Evolutionary conservation across 1,284 basidiomycete species (phyloP).

Genomic region (Chalciporus sp.): DNA sequence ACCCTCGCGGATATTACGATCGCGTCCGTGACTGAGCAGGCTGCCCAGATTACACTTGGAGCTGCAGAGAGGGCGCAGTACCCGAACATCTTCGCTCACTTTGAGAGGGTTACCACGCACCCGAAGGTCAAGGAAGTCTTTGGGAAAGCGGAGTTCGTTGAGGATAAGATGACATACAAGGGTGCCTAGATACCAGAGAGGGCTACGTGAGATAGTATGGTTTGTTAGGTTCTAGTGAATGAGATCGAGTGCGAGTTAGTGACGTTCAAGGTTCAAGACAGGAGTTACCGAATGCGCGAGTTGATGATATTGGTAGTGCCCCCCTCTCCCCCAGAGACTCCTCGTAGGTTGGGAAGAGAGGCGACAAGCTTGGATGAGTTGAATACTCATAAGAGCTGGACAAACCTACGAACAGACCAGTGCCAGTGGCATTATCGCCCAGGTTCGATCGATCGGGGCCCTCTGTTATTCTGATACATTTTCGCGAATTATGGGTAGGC

Average conservation of each 20-base stretch:
- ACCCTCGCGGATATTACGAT: constrained; percentile 63
- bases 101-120: constrained; percentile 52
- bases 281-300: too few species aligned
- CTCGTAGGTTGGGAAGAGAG: too few species aligned
- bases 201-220: not conserved
- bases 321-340: too few species aligned
- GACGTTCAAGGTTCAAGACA: not conserved
- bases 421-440: too few species aligned
- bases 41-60: constrained; percentile 41
- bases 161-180: constrained; percentile 19
- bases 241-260: not conserved
- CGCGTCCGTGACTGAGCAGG: constrained; percentile 42
- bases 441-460: too few species aligned
- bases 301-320: too few species aligned
- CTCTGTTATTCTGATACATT: too few species aligned
- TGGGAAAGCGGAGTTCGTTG: constrained; percentile 33
- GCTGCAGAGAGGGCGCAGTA: constrained; percentile 43
- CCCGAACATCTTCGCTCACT: constrained; percentile 57
- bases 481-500: too few species aligned
- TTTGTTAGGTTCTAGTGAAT: not conserved
- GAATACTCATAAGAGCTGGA: too few species aligned
- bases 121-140: constrained; percentile 46
- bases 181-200: not conserved
- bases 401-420: too few species aligned
- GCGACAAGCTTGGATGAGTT: too few species aligned